These are phyloP conservation scores for Sarcocystis neurona DNA, from an alignment of 169 alveolate species.

Conservation along the genomic window DNA sequence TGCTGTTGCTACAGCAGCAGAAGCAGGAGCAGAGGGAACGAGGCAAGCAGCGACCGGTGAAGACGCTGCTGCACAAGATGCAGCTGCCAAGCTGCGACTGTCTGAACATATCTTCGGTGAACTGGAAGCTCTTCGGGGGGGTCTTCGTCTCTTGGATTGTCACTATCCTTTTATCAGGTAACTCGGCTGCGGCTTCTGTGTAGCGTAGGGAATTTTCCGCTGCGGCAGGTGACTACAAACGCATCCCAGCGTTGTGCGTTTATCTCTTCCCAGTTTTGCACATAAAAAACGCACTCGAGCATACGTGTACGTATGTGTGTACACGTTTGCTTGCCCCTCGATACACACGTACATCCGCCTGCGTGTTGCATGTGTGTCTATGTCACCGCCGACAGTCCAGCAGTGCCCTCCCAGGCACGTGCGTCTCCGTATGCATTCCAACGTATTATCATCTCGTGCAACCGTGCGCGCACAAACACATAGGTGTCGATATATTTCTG, in stretches of 20 bases:
- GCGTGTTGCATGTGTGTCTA: too few relatives aligned
- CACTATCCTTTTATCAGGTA: conserved; percentile 60
- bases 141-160: conserved; percentile 60
- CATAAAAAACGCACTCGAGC: too few relatives aligned
- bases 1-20: neutral
- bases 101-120: conserved; percentile 47
- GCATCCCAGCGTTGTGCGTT: neutral
- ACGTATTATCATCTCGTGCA: too few relatives aligned
- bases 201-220: neutral
- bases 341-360: neutral
- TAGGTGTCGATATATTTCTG: too few relatives aligned
- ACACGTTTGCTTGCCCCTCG: neutral
- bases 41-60: neutral
- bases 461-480: too few relatives aligned
- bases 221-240: neutral
- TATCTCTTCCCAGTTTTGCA: neutral
- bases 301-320: neutral
- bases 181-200: neutral
- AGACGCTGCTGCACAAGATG: neutral
- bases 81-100: neutral
- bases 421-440: too few relatives aligned
- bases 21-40: neutral
- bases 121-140: conserved; percentile 57
- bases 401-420: too few relatives aligned
- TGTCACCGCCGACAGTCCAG: too few relatives aligned